Base-by-base conservation (phyloP, 192 early-diverging fungal species). In the Backusella macrospora region DNA sequence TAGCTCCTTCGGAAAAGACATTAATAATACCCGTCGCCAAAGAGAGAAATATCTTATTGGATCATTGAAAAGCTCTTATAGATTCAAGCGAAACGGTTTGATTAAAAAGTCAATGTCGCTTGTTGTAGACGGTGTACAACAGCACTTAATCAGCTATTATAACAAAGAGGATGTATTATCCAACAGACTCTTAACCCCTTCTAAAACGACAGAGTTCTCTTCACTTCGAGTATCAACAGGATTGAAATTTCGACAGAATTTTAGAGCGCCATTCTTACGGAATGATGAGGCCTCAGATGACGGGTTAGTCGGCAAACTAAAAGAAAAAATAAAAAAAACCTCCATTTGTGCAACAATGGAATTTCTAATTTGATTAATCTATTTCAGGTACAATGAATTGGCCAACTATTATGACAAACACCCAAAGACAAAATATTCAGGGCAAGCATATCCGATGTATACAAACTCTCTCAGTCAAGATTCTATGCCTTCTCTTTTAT, bases 81-180 rank as follows among this genome's bases (percentile, higher is more conserved):
- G 78, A 18, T 89, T 86, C 39, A 90, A 91, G 64, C 75, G 76
- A 37, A 82, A 85, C 68, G 92, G 92, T 2, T 77, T 94, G 37
- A 84, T 93, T n/a, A 94, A 94, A 66, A 91, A 92, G 73, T 91
- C 92, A 38, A 91, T 94, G 81, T 94, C 92, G 6, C 81, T 94
- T 59, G 72, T 87, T 10, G 87, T 92, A 47, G 82, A 86, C 48
- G 87, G 87, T 26, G 84, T 88, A 38, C 81, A 79, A 9, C 87
- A 88, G 52, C 85, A 88, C 69, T 48, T 88, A 26, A 85, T 88
- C 48, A 85, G 83, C 13, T 88, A 88, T 59, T 88, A 88, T 71
- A 81, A 73, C 64, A 86, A 86, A 77, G 87, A 86, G 39, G 87
- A 88, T 71, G 85, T 88, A 62, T 26, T 88, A 14, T 77, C 82